Evolutionary conservation across 805 yeast genomes (phyloP).

Genomic region (Wickerhamomyces silvicola): DNA sequence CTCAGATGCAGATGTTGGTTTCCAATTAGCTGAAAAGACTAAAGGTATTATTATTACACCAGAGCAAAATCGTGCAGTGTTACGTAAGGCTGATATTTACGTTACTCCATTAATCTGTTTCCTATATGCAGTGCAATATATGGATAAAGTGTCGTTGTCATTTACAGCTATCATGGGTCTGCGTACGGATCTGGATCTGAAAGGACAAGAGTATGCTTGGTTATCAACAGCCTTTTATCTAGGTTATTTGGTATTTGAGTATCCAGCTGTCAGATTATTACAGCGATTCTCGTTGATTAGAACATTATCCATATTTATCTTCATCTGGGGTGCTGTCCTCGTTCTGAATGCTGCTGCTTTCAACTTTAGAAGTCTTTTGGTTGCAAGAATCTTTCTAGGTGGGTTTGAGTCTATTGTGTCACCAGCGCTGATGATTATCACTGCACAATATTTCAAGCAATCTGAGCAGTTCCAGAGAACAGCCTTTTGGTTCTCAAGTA

Average conservation of each 20-base stretch:
- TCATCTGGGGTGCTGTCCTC: slow-evolving; percentile 34
- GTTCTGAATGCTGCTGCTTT: slow-evolving; percentile 25
- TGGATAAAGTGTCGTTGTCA: slow-evolving; percentile 32
- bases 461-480: slow-evolving; percentile 30
- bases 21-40: neutral
- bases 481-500: slow-evolving; percentile 35
- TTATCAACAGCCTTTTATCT: slow-evolving; percentile 38
- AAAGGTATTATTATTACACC: neutral
- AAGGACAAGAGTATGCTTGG: slow-evolving; percentile 36
- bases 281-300: slow-evolving; percentile 38
- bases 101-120: slow-evolving; percentile 30
- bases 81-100: slow-evolving; percentile 30
- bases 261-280: slow-evolving; percentile 35
- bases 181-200: slow-evolving; percentile 29
- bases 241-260: slow-evolving; percentile 41
- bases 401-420: slow-evolving; percentile 35
- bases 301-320: slow-evolving; percentile 25
- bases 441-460: slow-evolving; percentile 42
- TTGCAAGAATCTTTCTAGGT: slow-evolving; percentile 36
- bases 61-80: slow-evolving; percentile 12
- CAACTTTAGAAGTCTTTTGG: slow-evolving; percentile 35
- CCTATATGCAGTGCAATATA: slow-evolving; percentile 29
- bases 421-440: slow-evolving; percentile 40
- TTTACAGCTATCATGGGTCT: slow-evolving; percentile 35
- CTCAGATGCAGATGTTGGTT: too few species aligned